Evolutionary conservation across 805 yeast genomes (phyloP), one percentile per base, ranked within the genome.

Genomic region (Kurtzmaniella fragi): DNA sequence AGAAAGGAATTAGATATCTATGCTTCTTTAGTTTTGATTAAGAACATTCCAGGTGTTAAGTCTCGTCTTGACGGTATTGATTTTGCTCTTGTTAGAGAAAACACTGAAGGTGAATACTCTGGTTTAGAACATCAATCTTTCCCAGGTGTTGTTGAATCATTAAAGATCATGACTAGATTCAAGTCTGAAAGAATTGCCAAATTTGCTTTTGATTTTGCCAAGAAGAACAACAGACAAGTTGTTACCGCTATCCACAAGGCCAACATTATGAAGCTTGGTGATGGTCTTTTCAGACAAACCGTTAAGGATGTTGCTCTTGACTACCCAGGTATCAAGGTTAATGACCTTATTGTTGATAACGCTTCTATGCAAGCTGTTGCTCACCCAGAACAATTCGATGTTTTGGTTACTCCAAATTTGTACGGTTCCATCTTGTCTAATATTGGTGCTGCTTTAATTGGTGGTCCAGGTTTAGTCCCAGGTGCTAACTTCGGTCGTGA

Each of bases 281-380:
- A 91, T 64, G 99, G 99, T 69, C 78, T 91, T 58, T 91, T 93
- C 80, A 87, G 96, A 77, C 78, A 83, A 67, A 89, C 96, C 50
- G 86, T 91, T 55, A 82, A 88, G 67, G 84, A 83, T 53, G 81
- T 93, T 50, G 84, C 78, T 49, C 81, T 79, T 55, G 91, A 84
- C 67, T 85, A 85, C 71, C 95, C 95, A 49, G 83, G 82, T 43
- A 78, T 91, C 49, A 77, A 75, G 46, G 87, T 82, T 53, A 82
- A 81, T 66, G 95, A 90, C 68, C 86, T 93, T 80, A 93, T 91
- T 70, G 98, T 91, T 54, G 99, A 91, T 71, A 91, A 91, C 64
- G 97, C 98, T 46, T 88, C 97, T 45, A 93, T 91, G 99, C 98
- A 91, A 75, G 96, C 97, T 43, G 99, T 91, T 48, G 90, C 98